Evolutionary conservation across 2,329 filamentous ascomycete species (phyloP), one percentile per base, ranked within the genome.

Genomic region (Fusarium xyrophilum): DNA sequence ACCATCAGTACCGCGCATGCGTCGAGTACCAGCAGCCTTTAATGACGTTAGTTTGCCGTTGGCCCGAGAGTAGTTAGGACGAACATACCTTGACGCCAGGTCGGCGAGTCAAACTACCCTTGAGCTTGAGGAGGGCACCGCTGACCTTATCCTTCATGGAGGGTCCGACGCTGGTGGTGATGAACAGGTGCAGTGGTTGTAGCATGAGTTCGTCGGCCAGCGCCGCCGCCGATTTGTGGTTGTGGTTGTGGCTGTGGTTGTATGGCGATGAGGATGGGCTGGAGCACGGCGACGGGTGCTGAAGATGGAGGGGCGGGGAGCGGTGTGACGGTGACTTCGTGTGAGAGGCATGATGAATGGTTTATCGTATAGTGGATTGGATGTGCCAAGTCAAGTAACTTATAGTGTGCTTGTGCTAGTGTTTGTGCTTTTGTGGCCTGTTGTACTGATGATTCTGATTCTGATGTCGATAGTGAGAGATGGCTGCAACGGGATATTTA

Each of bases 71-170:
- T 12, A 9, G 6, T 27, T 5, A 25, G 13, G n/a, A 27, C n/a
- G 17, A 35, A 48, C 76, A 64, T 79, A 88, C 88, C 88, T 94
- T 94, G 69, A 91, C 80, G 27, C 89, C 92, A 5, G 91, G 89
- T 40, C 88, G 84, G 48, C 87, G 79, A 2, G 89, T 93, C 60
- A 95, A 76, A 56, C 82, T 87, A 11, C 92, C 92, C 78, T 88
- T 89, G 67, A 95, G 79, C 82, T 87, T 92, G 81, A 92, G 83
- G 77, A 95, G 82, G 1, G 91, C 91, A 21, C 92, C 92, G 51
- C 86, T 89, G 71, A 95, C 85, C 80, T 94, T 95, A 81, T 95
- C 92, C 47, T 90, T 90, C 69, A 94, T 82, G 39, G 84, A 87
- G 6, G 87, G 84, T 73, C 89, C 89, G 87, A 74, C 91, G 88